Conservation (phyloP, 768 basidiomycete species). For the Amanita jacksonii region DNA sequence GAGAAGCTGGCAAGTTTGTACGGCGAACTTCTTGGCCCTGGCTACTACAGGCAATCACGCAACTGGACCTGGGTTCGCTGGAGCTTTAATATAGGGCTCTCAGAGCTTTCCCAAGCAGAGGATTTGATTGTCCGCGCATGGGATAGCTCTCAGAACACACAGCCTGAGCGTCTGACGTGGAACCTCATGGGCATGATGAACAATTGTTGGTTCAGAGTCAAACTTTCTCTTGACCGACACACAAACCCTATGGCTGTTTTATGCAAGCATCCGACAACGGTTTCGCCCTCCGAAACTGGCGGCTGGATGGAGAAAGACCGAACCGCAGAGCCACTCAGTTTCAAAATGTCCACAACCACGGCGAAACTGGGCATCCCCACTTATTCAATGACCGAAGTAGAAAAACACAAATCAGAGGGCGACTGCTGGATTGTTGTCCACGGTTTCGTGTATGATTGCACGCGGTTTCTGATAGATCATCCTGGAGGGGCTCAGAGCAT, state of each 20-base stretch:
- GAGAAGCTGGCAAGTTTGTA: background rate
- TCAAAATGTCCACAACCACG: background rate
- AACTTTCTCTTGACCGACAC: background rate
- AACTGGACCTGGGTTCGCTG: conserved; percentile 44
- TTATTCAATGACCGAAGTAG: background rate
- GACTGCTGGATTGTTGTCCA: background rate
- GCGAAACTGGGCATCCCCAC: background rate
- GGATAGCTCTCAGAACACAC: conserved; percentile 42
- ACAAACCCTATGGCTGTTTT: conserved; percentile 38
- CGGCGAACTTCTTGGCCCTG: background rate
- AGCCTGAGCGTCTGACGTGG: conserved; percentile 50
- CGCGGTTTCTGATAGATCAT: conserved; percentile 41
- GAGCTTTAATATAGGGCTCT: conserved; percentile 28
- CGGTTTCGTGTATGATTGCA: conserved; percentile 39
- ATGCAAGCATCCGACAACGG: conserved; percentile 35
- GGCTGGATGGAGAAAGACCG: conserved; percentile 61
- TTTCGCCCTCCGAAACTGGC: conserved; percentile 25
- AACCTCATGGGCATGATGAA: conserved; percentile 59
- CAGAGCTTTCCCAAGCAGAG: conserved; percentile 22
- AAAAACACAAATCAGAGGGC: background rate
- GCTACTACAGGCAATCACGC: background rate
- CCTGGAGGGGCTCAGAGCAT: conserved; percentile 53
- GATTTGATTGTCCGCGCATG: conserved; percentile 41
- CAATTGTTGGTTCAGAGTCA: conserved; percentile 31
- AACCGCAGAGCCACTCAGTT: conserved; percentile 6